Evolutionary conservation across 2,329 filamentous ascomycete species (phyloP).

Genomic region (Graphium sp.): DNA sequence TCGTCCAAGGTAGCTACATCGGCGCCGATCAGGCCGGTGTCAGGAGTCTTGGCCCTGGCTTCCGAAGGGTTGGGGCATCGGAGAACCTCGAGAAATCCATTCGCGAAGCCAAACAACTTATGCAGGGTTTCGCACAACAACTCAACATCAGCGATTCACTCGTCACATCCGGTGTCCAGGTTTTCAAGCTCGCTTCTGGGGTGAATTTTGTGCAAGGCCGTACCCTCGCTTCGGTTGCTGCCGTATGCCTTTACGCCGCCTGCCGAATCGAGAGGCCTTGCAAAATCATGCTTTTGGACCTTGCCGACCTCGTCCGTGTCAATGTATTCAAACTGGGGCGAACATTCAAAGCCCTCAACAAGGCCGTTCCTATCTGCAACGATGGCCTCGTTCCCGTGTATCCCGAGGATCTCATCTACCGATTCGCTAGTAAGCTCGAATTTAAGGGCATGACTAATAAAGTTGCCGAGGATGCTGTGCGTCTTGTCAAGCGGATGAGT

Average conservation of each 20-base stretch:
- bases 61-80: conserved; percentile 39
- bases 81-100: conserved; percentile 43
- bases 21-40: conserved; percentile 72
- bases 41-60: conserved; percentile 46
- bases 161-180: conserved; percentile 48
- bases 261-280: conserved; percentile 67
- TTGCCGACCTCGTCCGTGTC: conserved; percentile 66
- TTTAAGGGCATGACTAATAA: conserved; percentile 69
- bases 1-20: conserved; percentile 82
- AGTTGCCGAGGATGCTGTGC: conserved; percentile 75
- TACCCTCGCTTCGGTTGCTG: conserved; percentile 67
- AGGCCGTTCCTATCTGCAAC: conserved; percentile 54
- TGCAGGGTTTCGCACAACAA: conserved; percentile 44
- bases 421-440: conserved; percentile 82
- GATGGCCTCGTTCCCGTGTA: conserved; percentile 52
- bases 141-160: conserved; percentile 44
- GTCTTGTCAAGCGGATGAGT: conserved; percentile 83
- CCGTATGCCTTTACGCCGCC: conserved; percentile 81
- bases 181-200: conserved; percentile 60
- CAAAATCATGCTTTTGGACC: conserved; percentile 84
- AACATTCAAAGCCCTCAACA: conserved; percentile 70
- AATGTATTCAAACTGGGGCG: conserved; percentile 89
- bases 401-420: conserved; percentile 77
- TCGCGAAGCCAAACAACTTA: conserved; percentile 37
- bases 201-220: conserved; percentile 76